Percentiles rank a stretch among this genome's conserved stretches.
phyloP scores from a whole-genome alignment of 2,329 filamentous ascomycete species.

The Xenosphaeropsis pyriputrescens region DNA sequence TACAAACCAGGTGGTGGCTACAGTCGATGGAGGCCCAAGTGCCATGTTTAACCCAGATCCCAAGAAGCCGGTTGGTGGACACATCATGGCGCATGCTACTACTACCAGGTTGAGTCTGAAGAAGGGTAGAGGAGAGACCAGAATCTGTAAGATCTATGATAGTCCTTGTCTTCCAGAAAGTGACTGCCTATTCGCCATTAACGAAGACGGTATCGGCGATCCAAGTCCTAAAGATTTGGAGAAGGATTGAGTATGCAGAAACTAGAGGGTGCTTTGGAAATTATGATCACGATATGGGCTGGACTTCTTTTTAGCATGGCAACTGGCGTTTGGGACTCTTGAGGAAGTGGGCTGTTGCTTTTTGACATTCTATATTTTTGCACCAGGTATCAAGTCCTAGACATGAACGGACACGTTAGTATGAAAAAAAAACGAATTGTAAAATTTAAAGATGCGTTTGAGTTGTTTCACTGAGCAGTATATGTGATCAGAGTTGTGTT shows the following conservation, averaged over 20 bases:
- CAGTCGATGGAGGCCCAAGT: conserved; percentile 90
- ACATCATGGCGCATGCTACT: conserved; percentile 96
- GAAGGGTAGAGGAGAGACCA: conserved; percentile 88
- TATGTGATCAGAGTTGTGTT: conserved; percentile 5
- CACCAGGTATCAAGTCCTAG: no score
- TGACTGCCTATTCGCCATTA: conserved; percentile 93
- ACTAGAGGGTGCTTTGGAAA: no score
- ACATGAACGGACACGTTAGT: no score
- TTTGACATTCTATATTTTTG: no score
- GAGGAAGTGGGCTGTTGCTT: no score
- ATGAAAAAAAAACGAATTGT: no score
- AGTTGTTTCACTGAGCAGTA: no score
- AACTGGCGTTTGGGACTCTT: no score
- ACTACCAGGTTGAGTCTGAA: conserved; percentile 90
- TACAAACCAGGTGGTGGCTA: conserved; percentile 96
- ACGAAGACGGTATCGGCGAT: conserved; percentile 92
- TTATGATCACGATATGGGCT: no score
- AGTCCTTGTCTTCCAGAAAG: conserved; percentile 94
- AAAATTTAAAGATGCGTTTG: no score
- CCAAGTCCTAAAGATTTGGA: conserved; percentile 91
- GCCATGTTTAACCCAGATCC: conserved; percentile 99
- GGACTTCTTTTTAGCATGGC: no score
- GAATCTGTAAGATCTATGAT: conserved; percentile 98
- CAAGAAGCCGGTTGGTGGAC: conserved; percentile 97
- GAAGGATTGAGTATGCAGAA: conserved; percentile 38